A percentile compares a stretch with the other conserved stretches of the same genome.
Evolutionary conservation across 495 filamentous ascomycete species (phyloP).

Genomic region (Podospora conica): DNA sequence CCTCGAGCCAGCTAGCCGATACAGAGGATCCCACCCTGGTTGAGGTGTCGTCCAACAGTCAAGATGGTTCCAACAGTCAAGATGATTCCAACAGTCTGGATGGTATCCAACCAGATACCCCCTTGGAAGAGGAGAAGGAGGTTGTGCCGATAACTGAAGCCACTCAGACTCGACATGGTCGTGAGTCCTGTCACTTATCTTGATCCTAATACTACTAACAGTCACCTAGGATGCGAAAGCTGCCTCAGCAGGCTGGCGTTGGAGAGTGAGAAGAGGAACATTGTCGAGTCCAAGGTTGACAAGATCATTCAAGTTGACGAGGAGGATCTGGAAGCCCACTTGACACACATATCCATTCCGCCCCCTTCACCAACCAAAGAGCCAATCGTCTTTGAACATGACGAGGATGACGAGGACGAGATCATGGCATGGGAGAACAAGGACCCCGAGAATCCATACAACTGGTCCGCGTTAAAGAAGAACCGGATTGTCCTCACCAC

Average conservation of each 20-base stretch:
- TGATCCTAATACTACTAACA: not conserved
- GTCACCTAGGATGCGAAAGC: not conserved
- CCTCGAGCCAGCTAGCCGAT: not conserved
- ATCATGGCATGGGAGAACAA: constrained; percentile 45
- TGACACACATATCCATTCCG: not conserved
- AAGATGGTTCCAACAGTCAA: not conserved
- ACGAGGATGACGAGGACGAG: constrained; percentile 19
- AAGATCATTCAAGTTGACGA: not conserved
- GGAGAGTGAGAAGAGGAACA: constrained; percentile 34
- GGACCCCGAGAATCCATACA: constrained; percentile 51
- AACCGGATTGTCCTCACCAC: constrained; percentile 47
- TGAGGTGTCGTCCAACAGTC: not conserved
- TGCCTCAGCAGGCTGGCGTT: constrained; percentile 20
- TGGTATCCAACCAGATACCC: not conserved
- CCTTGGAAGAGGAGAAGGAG: not conserved
- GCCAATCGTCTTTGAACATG: not conserved
- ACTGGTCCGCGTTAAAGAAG: constrained; percentile 55
- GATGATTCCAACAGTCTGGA: no score
- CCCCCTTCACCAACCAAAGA: constrained; percentile 7
- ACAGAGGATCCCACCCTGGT: not conserved
- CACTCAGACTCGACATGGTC: not conserved
- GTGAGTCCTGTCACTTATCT: not conserved
- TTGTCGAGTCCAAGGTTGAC: constrained; percentile 2
- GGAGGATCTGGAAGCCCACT: not conserved
- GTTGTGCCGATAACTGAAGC: not conserved